phyloP scores from a whole-genome alignment of 176 grass and related monocot species.

The Chrysopogon serrulatus region DNA sequence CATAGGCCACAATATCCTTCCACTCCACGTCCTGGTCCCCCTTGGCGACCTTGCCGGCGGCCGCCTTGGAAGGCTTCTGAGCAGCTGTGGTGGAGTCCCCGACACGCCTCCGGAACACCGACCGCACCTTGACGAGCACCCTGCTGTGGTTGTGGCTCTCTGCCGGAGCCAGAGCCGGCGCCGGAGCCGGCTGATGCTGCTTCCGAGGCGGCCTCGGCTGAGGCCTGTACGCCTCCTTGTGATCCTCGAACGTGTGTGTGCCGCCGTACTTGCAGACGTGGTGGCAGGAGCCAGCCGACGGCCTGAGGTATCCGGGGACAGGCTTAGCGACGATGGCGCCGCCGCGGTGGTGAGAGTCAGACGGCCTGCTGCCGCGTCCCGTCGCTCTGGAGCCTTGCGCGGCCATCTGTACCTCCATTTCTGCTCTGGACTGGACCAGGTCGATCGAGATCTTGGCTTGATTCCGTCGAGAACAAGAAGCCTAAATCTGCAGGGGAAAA shows the following conservation, averaged over 20 bases:
- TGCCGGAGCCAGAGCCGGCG: background rate
- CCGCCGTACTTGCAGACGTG: constrained; percentile 63
- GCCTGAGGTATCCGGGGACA: constrained; percentile 47
- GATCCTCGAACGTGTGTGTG: constrained; percentile 25
- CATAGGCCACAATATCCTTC: constrained; percentile 58
- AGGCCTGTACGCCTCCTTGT: constrained; percentile 4
- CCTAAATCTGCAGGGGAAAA: background rate
- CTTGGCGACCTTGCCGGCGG: background rate
- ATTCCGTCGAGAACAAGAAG: background rate
- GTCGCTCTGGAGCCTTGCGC: background rate
- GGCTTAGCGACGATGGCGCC: background rate
- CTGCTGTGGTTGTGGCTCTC: background rate
- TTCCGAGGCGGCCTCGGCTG: background rate
- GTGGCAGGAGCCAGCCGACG: constrained; percentile 61
- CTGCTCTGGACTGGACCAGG: background rate
- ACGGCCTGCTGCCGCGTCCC: background rate
- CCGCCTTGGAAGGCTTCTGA: background rate
- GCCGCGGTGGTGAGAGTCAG: background rate
- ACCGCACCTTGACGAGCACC: constrained; percentile 30
- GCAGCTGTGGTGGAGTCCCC: constrained; percentile 20
- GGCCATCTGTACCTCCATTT: constrained; percentile 18
- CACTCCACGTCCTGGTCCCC: constrained; percentile 31
- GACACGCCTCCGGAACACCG: constrained; percentile 36
- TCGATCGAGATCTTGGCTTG: background rate
- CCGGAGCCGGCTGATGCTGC: background rate